Evolutionary conservation across 1,284 basidiomycete species (phyloP), one percentile per base, ranked within the genome.

Genomic region (Meira nashicola): DNA sequence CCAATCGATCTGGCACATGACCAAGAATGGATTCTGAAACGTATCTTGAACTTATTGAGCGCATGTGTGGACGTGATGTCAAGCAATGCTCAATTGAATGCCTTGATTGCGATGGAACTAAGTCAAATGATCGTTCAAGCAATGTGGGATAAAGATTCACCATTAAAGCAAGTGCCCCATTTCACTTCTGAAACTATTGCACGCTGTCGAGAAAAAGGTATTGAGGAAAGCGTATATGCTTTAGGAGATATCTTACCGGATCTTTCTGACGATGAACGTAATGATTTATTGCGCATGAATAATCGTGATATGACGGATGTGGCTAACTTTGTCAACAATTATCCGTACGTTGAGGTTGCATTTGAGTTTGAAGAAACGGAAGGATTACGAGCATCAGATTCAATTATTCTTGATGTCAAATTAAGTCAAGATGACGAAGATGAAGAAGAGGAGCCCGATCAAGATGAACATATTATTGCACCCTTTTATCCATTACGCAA

Each of bases 91-190:
- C 94, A 87, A 87, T 80, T 98, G 71, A 94, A 88, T 74, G 94
- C 93, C 0, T 82, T 97, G 14, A 89, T 93, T 52, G 94, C 93
- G 0, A 98, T 98, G 95, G 95, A 99, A 81, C 79, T 98, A 60
- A 90, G 89, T n/a, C 95, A 98, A 81, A 98, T 98, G 94, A 92
- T 90, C 78, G 92, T 97, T 1, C 95, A 98, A 80, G 93, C 90
- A 0, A 87, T 94, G 78, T 97, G 94, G 94, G 93, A 98, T 74
- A 88, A 87, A 37, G 95, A 78, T 57, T 73, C 71, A 40, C 71
- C 77, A 12, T 64, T 97, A 75, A 90, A 89, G 76, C 94, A 98
- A 78, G 89, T 98, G 49, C 95, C 95, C 10, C 91, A 95, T 80
- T 98, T 97, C 79, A 90, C 93, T 65, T 11, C 61, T 54, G 39